Conservation (phyloP, 2,329 filamentous ascomycete genomes). For the Fusarium sp. region DNA sequence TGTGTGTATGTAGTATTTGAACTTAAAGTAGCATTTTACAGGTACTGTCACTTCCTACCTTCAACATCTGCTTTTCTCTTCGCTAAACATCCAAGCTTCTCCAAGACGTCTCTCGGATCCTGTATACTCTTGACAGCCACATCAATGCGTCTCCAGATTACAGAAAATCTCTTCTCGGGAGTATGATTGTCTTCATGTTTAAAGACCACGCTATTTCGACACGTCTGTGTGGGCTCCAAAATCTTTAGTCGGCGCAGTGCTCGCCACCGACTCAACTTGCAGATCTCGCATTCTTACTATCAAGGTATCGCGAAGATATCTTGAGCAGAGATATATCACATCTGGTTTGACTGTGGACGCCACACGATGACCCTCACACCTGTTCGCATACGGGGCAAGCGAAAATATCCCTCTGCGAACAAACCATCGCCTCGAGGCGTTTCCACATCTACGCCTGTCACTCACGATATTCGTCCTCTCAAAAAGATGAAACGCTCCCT, state of each 20-base stretch:
- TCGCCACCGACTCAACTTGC: neutral
- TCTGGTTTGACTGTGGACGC: neutral
- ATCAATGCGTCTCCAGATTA: neutral
- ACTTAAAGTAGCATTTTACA: neutral
- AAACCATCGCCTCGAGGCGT: constrained; percentile 19
- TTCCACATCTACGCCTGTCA: neutral
- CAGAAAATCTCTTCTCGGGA: neutral
- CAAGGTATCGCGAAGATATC: neutral
- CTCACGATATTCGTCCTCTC: constrained; percentile 8
- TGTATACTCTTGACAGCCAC: neutral
- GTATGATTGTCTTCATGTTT: neutral
- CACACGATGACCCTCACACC: constrained; percentile 62
- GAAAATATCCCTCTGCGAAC: constrained; percentile 54
- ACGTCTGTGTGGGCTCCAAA: neutral
- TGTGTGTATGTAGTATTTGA: neutral
- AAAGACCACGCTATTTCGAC: neutral
- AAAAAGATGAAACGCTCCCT: constrained; percentile 50
- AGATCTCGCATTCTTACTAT: neutral
- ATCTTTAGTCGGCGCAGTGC: neutral
- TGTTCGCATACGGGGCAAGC: constrained; percentile 62
- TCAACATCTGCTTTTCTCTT: constrained; percentile 9
- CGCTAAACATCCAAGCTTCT: neutral
- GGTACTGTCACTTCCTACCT: neutral
- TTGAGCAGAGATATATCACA: neutral
- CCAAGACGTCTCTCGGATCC: neutral